phyloP scores from a whole-genome alignment of 1,284 basidiomycete species.

The Moesziomyces sp. region DNA sequence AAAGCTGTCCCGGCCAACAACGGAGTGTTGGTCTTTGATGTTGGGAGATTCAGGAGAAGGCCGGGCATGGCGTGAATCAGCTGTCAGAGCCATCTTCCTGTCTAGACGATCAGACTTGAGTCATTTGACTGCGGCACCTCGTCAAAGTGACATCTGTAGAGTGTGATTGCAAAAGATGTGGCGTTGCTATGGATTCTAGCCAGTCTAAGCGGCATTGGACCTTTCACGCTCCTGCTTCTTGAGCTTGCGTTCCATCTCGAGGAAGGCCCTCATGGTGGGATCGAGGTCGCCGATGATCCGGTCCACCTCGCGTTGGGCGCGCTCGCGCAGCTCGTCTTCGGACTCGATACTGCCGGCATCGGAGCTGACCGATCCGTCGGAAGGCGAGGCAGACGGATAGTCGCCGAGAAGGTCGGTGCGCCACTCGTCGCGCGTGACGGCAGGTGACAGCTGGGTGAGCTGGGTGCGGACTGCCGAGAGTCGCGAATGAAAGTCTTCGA shows the following conservation, averaged over 20 bases:
- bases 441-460: slow-evolving; percentile 72
- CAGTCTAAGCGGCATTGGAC: slow-evolving; percentile 5
- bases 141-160: background rate
- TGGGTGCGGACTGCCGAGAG: slow-evolving; percentile 72
- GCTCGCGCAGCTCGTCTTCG: slow-evolving; percentile 23
- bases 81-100: no score
- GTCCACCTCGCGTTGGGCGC: slow-evolving; percentile 51
- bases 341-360: background rate
- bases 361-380: background rate
- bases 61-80: no score
- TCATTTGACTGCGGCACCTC: no score
- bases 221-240: slow-evolving; percentile 48
- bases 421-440: slow-evolving; percentile 74
- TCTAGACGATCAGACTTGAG: no score
- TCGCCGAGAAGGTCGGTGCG: slow-evolving; percentile 69
- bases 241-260: slow-evolving; percentile 62
- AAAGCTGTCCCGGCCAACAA: no score
- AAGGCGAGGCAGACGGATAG: slow-evolving; percentile 63
- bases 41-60: no score
- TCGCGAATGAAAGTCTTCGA: slow-evolving; percentile 75
- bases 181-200: background rate
- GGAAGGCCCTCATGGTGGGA: slow-evolving; percentile 61
- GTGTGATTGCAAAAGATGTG: background rate
- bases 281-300: slow-evolving; percentile 51
- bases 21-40: no score